phyloP scores from a whole-genome alignment of 139 green algal species.

The Tetradesmus obliquus region DNA sequence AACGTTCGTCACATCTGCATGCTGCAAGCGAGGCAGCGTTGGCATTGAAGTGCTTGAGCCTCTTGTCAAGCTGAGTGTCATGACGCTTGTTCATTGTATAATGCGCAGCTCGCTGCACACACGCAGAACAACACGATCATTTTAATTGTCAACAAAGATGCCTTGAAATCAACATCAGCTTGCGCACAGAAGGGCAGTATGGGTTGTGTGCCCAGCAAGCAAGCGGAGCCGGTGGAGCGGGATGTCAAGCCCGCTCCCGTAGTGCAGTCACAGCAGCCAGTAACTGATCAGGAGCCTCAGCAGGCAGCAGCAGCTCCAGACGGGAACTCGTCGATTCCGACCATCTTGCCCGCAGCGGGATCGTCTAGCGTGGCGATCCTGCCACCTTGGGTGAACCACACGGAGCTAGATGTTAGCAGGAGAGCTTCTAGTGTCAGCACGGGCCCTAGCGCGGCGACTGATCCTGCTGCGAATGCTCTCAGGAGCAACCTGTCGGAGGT shows the following conservation, averaged over 20 bases:
- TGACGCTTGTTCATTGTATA: neutral
- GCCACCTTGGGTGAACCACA: constrained; percentile 38
- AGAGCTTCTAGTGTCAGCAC: neutral
- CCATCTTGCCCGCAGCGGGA: constrained; percentile 25
- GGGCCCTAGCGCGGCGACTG: neutral
- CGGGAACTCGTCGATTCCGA: neutral
- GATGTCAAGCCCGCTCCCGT: neutral
- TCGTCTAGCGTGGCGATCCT: constrained; percentile 36
- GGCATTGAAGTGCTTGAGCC: too few species aligned
- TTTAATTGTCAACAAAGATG: neutral
- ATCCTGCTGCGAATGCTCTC: constrained; percentile 40
- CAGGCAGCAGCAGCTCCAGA: neutral
- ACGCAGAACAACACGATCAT: neutral
- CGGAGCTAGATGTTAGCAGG: constrained; percentile 5
- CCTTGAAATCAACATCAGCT: neutral
- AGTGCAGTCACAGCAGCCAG: neutral
- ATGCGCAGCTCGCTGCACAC: neutral
- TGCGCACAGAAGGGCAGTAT: neutral
- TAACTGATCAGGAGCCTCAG: neutral
- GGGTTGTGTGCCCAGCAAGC: neutral
- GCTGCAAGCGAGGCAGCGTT: too few species aligned
- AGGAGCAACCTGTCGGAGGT: constrained; percentile 46
- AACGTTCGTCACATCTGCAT: too few species aligned
- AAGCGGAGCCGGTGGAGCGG: neutral
- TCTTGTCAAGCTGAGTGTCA: neutral